These are phyloP conservation scores for Sugiyamaella castrensis DNA, from an alignment of 1,139 yeast genomes.

Conservation along the genomic window DNA sequence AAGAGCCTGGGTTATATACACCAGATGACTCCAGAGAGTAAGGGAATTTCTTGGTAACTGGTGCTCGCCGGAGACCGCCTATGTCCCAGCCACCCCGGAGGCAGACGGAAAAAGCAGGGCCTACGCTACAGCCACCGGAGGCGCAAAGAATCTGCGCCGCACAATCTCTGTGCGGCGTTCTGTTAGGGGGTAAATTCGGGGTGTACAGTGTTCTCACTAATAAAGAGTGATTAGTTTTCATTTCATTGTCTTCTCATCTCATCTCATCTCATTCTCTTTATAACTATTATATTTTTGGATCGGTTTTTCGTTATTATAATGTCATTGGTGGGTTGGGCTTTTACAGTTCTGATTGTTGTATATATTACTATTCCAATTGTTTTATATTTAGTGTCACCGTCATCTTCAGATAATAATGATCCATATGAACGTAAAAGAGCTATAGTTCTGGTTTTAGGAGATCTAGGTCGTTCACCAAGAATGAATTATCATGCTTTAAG, in stretches of 20 bases:
- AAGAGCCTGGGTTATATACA: too few relatives aligned
- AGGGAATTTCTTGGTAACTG: too few relatives aligned
- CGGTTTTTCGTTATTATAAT: constrained; percentile 3
- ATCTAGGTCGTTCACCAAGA: constrained; percentile 92
- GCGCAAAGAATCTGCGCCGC: too few relatives aligned
- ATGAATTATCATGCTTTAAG: constrained; percentile 90
- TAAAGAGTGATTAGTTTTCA: background rate
- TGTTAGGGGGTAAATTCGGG: too few relatives aligned
- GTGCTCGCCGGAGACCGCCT: too few relatives aligned
- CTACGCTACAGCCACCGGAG: too few relatives aligned
- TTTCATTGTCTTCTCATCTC: background rate
- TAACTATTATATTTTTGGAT: too few relatives aligned
- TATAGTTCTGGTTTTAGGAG: constrained; percentile 83
- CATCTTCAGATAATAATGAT: constrained; percentile 17
- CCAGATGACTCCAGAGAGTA: too few relatives aligned
- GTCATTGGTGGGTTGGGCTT: constrained; percentile 18
- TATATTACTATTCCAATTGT: constrained; percentile 34
- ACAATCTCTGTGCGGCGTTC: too few relatives aligned
- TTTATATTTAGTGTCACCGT: constrained; percentile 27
- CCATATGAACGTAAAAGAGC: constrained; percentile 45
- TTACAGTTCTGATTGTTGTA: constrained; percentile 24
- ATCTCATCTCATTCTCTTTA: background rate
- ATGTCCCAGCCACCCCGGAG: too few relatives aligned
- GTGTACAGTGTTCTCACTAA: background rate
- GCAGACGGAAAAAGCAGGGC: too few relatives aligned